Percentiles rank a stretch among this genome's conserved stretches.
Evolutionary conservation across 2,329 filamentous ascomycete species (phyloP).

Genomic region (Fusarium sp.): DNA sequence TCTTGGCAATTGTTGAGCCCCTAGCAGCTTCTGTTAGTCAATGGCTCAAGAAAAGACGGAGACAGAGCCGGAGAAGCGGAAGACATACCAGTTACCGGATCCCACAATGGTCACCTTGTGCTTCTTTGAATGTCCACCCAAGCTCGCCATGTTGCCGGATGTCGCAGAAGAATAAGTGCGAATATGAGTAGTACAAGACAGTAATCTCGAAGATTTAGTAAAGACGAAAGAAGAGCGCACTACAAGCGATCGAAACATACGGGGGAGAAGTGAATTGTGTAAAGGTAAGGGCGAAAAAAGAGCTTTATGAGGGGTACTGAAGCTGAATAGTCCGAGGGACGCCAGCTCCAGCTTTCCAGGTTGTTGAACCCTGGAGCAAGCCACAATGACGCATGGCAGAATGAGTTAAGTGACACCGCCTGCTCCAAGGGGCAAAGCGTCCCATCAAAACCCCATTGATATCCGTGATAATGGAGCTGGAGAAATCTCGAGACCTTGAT

Average conservation of each 20-base stretch:
- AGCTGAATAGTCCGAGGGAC: constrained; percentile 18
- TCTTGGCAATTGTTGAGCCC: constrained; percentile 98
- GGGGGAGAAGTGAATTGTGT: not conserved
- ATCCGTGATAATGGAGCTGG: constrained; percentile 27
- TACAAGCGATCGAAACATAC: constrained; percentile 39
- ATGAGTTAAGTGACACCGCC: constrained; percentile 37
- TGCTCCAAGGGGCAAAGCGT: constrained; percentile 35
- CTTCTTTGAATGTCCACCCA: constrained; percentile 69
- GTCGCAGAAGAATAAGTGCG: constrained; percentile 27
- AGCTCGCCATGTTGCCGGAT: constrained; percentile 46
- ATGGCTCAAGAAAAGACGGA: not conserved
- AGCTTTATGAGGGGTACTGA: constrained; percentile 37
- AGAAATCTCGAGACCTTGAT: constrained; percentile 7
- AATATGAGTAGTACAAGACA: constrained; percentile 9
- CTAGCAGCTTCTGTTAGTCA: constrained; percentile 52
- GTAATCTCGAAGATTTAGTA: constrained; percentile 18
- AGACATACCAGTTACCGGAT: constrained; percentile 87
- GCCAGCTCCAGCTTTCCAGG: constrained; percentile 34
- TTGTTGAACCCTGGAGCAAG: constrained; percentile 43
- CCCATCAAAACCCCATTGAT: constrained; percentile 41
- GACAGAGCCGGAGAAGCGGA: not conserved
- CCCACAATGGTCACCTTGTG: constrained; percentile 95
- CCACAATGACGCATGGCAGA: constrained; percentile 44
- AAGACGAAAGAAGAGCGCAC: constrained; percentile 22
- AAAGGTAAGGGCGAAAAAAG: constrained; percentile 5